These are phyloP conservation scores for Chalciporus piperatus DNA, from an alignment of 768 basidiomycete species.

Conservation along the genomic window DNA sequence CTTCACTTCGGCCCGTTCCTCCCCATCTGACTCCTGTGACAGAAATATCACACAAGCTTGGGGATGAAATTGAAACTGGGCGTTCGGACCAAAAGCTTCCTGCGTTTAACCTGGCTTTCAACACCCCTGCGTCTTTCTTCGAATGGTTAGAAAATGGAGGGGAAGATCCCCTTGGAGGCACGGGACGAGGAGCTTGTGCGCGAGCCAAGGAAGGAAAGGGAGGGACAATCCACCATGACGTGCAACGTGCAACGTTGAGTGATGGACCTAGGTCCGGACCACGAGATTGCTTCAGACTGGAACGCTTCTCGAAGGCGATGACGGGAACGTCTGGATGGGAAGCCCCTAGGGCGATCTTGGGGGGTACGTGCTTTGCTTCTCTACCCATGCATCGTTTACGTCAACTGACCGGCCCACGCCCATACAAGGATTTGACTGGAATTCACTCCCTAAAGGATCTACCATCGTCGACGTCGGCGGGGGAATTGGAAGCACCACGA, in stretches of 20 bases:
- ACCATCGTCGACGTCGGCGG: constrained; percentile 69
- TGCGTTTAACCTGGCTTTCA: constrained; percentile 74
- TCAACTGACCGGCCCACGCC: background rate
- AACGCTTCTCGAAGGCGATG: constrained; percentile 77
- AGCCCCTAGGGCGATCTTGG: constrained; percentile 55
- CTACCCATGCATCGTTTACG: background rate
- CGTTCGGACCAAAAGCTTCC: constrained; percentile 25
- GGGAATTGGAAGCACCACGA: constrained; percentile 56
- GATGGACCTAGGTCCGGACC: background rate
- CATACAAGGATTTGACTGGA: constrained; percentile 58
- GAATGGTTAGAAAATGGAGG: constrained; percentile 70
- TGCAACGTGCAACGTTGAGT: background rate
- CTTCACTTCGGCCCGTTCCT: background rate
- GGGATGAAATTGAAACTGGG: background rate
- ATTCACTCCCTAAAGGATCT: constrained; percentile 44
- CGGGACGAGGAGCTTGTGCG: constrained; percentile 17
- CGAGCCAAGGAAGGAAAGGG: background rate
- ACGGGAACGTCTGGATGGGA: constrained; percentile 71
- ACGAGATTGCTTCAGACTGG: constrained; percentile 50
- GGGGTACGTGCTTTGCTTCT: constrained; percentile 37
- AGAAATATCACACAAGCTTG: background rate
- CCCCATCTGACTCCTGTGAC: background rate
- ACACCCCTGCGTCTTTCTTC: constrained; percentile 53
- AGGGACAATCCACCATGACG: background rate
- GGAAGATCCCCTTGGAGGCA: constrained; percentile 27